phyloP scores from a whole-genome alignment of 192 early-diverging fungal species.

The Geranomyces michiganensis region DNA sequence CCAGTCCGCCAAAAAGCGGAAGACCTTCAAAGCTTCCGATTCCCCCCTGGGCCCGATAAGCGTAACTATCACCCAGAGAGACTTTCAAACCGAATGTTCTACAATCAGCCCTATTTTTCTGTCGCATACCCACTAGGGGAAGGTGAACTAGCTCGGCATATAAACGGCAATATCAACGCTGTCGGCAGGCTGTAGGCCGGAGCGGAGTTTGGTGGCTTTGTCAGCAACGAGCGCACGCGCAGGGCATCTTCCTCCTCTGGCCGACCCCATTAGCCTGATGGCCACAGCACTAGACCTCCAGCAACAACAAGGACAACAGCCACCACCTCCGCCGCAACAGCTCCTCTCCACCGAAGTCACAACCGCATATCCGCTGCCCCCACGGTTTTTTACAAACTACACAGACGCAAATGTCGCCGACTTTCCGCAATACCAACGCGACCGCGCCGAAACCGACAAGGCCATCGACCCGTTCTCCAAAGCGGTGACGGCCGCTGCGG shows the following conservation, averaged over 20 bases:
- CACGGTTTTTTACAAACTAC: constrained; percentile 15
- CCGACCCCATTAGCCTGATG: not conserved
- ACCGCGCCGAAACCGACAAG: constrained; percentile 12
- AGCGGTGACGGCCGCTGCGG: not conserved
- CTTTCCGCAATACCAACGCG: constrained; percentile 21
- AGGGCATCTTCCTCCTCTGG: not conserved
- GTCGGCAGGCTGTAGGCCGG: not conserved
- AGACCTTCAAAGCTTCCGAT: too few species aligned
- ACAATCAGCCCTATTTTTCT: not conserved
- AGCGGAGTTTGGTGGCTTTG: not conserved
- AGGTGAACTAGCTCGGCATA: not conserved
- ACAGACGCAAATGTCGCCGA: constrained; percentile 23
- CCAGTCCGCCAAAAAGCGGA: too few species aligned
- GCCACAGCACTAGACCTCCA: not conserved
- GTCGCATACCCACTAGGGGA: not conserved
- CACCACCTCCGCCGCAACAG: too few species aligned
- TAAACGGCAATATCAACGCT: not conserved
- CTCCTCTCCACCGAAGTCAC: constrained; percentile 8
- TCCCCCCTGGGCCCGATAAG: not conserved
- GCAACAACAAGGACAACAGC: not conserved
- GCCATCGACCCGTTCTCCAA: constrained; percentile 12
- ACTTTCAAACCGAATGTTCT: too few species aligned
- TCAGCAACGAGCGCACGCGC: not conserved
- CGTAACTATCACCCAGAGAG: too few species aligned
- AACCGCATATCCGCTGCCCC: constrained; percentile 33